A percentile compares a stretch with the other conserved stretches of the same genome.
phyloP scores from a whole-genome alignment of 805 yeast species.

The Clavispora phyllophila region DNA sequence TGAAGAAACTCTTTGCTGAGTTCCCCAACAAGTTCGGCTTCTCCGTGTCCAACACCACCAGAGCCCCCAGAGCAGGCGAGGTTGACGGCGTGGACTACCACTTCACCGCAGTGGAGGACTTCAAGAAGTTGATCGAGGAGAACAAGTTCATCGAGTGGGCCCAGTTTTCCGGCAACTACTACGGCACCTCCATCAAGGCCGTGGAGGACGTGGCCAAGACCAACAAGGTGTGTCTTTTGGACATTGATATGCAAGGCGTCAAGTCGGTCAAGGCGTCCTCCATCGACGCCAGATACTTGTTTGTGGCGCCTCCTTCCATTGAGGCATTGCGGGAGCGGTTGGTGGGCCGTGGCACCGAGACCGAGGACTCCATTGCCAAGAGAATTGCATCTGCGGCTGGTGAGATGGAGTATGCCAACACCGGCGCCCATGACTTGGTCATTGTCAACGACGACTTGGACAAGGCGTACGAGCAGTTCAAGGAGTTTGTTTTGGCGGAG shows the following conservation, averaged over 20 bases:
- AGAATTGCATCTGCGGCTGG: conserved; percentile 83
- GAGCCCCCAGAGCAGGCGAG: conserved; percentile 91
- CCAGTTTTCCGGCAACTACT: conserved; percentile 94
- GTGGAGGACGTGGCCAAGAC: conserved; percentile 65
- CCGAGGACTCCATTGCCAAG: conserved; percentile 75
- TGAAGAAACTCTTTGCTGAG: conserved; percentile 85
- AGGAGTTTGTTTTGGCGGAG: conserved; percentile 60
- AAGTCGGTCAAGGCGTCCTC: conserved; percentile 79
- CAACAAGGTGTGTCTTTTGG: conserved; percentile 82
- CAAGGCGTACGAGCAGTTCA: conserved; percentile 77
- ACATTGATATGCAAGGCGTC: conserved; percentile 99
- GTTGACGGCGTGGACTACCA: conserved; percentile 84
- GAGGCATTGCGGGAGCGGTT: conserved; percentile 73
- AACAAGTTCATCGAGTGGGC: conserved; percentile 94
- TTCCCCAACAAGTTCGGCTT: conserved; percentile 89
- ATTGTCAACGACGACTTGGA: conserved; percentile 91
- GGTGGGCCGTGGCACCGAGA: conserved; percentile 91
- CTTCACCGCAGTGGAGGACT: conserved; percentile 74
- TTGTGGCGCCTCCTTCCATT: conserved; percentile 88
- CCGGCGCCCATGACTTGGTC: conserved; percentile 88
- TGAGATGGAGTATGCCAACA: conserved; percentile 82
- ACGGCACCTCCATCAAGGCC: conserved; percentile 87
- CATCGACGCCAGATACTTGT: conserved; percentile 79
- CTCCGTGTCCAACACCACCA: conserved; percentile 89
- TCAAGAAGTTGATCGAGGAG: conserved; percentile 68